phyloP scores from a whole-genome alignment of 768 basidiomycete genomes.

The Agrocybe praecox region DNA sequence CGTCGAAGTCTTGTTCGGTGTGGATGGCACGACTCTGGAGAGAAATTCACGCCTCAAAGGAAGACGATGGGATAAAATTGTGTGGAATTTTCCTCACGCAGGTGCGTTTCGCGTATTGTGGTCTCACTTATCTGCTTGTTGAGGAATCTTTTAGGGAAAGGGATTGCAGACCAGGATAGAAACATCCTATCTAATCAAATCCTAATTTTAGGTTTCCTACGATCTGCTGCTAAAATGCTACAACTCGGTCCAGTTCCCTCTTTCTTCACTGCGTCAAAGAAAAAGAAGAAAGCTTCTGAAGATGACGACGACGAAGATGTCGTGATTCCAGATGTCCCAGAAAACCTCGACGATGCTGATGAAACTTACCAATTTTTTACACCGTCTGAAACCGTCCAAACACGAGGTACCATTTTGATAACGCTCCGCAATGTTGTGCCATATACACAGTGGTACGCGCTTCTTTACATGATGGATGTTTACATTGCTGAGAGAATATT shows the following conservation, averaged over 20 bases:
- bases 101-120: constrained; percentile 48
- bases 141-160: constrained; percentile 59
- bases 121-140: background rate
- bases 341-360: constrained; percentile 7
- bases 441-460: constrained; percentile 79
- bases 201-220: constrained; percentile 80
- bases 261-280: constrained; percentile 37
- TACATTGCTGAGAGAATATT: background rate
- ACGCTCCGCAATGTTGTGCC: constrained; percentile 87
- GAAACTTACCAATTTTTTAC: constrained; percentile 7
- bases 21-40: constrained; percentile 84
- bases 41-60: constrained; percentile 59
- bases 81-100: constrained; percentile 97
- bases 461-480: background rate
- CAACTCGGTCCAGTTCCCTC: constrained; percentile 56
- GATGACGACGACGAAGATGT: constrained; percentile 48
- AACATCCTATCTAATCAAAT: constrained; percentile 91
- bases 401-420: constrained; percentile 77
- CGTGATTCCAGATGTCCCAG: constrained; percentile 30
- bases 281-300: constrained; percentile 45
- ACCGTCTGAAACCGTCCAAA: constrained; percentile 8
- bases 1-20: constrained; percentile 71
- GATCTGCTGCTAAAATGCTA: constrained; percentile 67
- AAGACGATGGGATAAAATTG: constrained; percentile 72
- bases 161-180: constrained; percentile 91